Evolutionary conservation across 1,284 basidiomycete genomes (phyloP), one percentile per base, ranked within the genome.

Genomic region (Boletus mariae): DNA sequence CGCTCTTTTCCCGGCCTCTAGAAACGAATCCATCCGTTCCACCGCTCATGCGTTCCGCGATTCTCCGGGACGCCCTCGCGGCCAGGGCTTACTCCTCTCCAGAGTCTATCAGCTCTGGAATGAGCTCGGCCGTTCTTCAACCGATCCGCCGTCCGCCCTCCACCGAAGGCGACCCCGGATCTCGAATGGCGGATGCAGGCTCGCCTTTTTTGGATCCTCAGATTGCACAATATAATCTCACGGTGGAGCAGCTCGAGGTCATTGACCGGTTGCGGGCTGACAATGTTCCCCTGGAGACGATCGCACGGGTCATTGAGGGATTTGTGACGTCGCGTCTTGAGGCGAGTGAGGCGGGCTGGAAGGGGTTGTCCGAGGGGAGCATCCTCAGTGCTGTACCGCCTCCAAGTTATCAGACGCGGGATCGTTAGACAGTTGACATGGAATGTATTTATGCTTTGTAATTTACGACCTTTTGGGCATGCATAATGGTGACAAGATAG

Each of bases 361-460:
- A 17, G 7, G 5, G n/a, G 25, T 12, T 1, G 3, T 45, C n/a
- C 3, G n/a, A 4, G 17, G 25, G 15, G 44, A 63, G 60, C 25
- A 3, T 48, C 10, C n/a, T 15, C 1, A 63, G 62, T 13, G 35
- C n/a, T 15, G 34, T 46, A 8, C 55, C 53, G 1, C 61, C 62
- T 6, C 61, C 61, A 9, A 63, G 64, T 31, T 63, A 63, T 41
- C 54, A 49, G 31, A 59, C 53, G 6, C 51, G 47, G 10, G 40
- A 41, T 10, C 45, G 10, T 43, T 57, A 48, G 17, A 1, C 4
- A 5, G 1, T 10, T 23, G 10, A 5, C n/a, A 5, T 5, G 5
- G 7, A 17, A 13, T 28, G 5, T 37, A 40, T 26, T 34, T 25
- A 31, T 44, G 17, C n/a, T 20, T 28, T 17, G 10, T 26, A 11